phyloP scores from a whole-genome alignment of 73 alveolate species.

The Paramecium biaurelia region DNA sequence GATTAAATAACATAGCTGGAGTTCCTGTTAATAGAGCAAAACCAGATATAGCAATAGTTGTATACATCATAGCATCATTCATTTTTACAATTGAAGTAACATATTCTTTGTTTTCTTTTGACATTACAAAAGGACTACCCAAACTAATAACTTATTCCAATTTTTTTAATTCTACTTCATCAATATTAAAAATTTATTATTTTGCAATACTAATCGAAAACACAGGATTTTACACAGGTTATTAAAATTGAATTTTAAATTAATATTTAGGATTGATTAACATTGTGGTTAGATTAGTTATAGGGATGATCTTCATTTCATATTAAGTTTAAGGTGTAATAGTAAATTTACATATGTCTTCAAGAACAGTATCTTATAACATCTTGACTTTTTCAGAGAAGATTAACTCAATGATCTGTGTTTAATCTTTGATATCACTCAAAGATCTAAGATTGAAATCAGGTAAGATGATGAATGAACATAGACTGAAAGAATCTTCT shows the following conservation, averaged over 20 bases:
- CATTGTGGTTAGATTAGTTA: neutral
- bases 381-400: neutral
- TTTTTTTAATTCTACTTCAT: neutral
- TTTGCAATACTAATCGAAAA: neutral
- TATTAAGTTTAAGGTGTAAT: neutral
- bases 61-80: neutral
- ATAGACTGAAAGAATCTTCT: neutral
- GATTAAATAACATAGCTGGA: neutral
- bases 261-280: neutral
- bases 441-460: neutral
- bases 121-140: neutral
- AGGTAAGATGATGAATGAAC: neutral
- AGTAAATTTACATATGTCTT: neutral
- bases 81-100: neutral
- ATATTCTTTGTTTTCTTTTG: neutral
- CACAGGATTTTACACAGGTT: neutral
- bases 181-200: neutral
- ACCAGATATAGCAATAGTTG: neutral
- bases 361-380: neutral
- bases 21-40: conserved; percentile 2
- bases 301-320: neutral
- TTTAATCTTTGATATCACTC: neutral
- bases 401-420: neutral
- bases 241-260: neutral
- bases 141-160: neutral